Base-by-base conservation (phyloP, 768 basidiomycete species). In the Lentinus tigrinus region DNA sequence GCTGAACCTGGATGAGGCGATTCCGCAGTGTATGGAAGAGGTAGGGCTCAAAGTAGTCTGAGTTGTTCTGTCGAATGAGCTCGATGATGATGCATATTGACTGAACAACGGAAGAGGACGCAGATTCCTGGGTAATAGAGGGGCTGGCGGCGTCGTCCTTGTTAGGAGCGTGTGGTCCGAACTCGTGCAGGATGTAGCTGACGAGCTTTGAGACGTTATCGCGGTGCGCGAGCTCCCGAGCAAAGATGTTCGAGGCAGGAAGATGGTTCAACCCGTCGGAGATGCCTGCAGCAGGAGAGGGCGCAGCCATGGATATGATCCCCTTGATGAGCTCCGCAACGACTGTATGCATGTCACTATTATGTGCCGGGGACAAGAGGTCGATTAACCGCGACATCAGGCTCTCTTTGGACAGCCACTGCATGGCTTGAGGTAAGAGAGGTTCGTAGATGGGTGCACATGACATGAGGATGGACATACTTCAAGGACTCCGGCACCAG, bases 41-140 rank as follows among this genome's bases (percentile, higher is more conserved):
- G 71, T 95, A 96, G 4, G 95, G 96, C 74, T 99, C 97, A 68
- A 97, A 95, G 69, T 95, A 98, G 71, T 99, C 96, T 38, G 95
- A 96, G 71, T 98, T 98, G 73, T 98, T 98, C 71, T 98, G 95
- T 52, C 95, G 84, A 63, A 98, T 97, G 39, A 97, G 81, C 70
- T 98, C 96, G 63, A 95, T 89, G 59, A 98, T 79, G 66, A 98
- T 86, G 42, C 89, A 87, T 64, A 95, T 90, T 11, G 92, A 88
- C 62, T 94, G 85, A 26, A 90, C 81, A 52, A 98, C 86, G 7
- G 93, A 92, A 11, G 95, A 97, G 1, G 82, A 81, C 8, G 83
- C 73, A 63, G 66, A 85, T 76, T 73, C 86, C 65, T 67, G 62
- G 9, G 40, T 52, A 17, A 44, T 34, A 16, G 36, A 49, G 34